A percentile compares a stretch with the other conserved stretches of the same genome.
phyloP scores from a whole-genome alignment of 2,329 filamentous ascomycete species.

The Fusarium incarnatum region DNA sequence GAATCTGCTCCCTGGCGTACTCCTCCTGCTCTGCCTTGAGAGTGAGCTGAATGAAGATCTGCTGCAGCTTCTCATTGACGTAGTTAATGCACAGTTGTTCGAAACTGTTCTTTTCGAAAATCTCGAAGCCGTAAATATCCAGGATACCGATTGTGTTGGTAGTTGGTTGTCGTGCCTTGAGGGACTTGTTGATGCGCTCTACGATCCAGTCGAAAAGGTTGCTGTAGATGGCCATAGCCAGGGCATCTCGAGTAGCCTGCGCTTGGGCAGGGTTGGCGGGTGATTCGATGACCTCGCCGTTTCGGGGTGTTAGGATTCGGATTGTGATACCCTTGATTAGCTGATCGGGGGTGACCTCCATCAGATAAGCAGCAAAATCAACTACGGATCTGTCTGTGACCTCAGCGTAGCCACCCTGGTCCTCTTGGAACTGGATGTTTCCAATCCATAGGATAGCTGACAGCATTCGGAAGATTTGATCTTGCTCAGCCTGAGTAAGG shows the following conservation, averaged over 20 bases:
- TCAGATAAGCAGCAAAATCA: conserved; percentile 91
- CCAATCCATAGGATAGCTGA: conserved; percentile 93
- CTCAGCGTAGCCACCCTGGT: conserved; percentile 87
- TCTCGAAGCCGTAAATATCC: conserved; percentile 99
- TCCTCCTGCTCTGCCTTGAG: conserved; percentile 98
- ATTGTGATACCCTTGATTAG: conserved; percentile 90
- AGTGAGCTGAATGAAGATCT: conserved; percentile 98
- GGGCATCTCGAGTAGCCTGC: conserved; percentile 84
- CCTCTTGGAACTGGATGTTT: conserved; percentile 91
- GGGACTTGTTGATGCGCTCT: conserved; percentile 86
- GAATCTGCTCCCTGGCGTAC: conserved; percentile 93
- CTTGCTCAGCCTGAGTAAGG: conserved; percentile 86
- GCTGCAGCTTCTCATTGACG: conserved; percentile 98
- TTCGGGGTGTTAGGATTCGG: conserved; percentile 79
- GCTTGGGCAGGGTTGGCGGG: conserved; percentile 92
- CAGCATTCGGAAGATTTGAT: conserved; percentile 96
- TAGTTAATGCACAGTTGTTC: conserved; percentile 99
- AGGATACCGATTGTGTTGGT: conserved; percentile 93
- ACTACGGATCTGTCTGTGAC: conserved; percentile 91
- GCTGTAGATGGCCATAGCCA: conserved; percentile 96
- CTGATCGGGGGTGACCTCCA: conserved; percentile 85
- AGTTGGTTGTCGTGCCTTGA: conserved; percentile 80
- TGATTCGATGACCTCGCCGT: conserved; percentile 74
- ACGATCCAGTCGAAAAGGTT: conserved; percentile 99
- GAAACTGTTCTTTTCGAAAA: conserved; percentile 99